Evolutionary conservation across 768 basidiomycete species (phyloP), one percentile per base, ranked within the genome.

Genomic region (Leccinum variicolor): DNA sequence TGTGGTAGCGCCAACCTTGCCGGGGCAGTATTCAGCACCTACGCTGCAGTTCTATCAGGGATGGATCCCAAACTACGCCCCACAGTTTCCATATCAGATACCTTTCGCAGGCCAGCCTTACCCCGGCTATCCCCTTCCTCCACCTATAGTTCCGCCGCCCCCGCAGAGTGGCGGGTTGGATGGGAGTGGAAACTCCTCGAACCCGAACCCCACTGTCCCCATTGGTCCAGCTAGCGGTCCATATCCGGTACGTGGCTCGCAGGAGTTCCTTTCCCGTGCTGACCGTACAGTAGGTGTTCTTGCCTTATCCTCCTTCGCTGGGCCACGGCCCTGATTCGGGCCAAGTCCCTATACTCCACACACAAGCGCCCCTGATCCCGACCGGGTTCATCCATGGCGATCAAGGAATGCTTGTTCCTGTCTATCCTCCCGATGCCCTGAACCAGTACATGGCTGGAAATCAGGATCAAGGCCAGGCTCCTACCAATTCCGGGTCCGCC

Each of bases 361-460:
- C 61, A 31, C 82, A 84, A 63, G 79, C 86, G 4, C 86, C 88
- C 17, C 72, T 88, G 11, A 74, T 80, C 46, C 84, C 87, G 1
- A 81, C 84, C 0, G 85, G 86, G 2, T 90, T 89, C 64, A 81
- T 87, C 53, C 86, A 89, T 59, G 84, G 84, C 54, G 85, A 88
- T 55, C 84, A 86, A 52, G 87, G 89, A 5, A 82, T 82, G n/a
- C 76, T 90, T 28, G 81, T 89, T 43, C 81, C 89, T 23, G 79
- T 89, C 31, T 90, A 90, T 66, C 81, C 80, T 25, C 84, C 84
- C 3, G 88, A 90, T 48, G 87, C 84, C 2, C 77, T 89, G 26
- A 81, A 87, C 60, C 82, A 83, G 53, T 89, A 89, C 62, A 84
- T 89, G 82, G 68, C 84, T 23, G 73, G 76, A 50, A 73, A 70